phyloP scores from a whole-genome alignment of 2,329 filamentous ascomycete species.

The Apiospora saccharicola region DNA sequence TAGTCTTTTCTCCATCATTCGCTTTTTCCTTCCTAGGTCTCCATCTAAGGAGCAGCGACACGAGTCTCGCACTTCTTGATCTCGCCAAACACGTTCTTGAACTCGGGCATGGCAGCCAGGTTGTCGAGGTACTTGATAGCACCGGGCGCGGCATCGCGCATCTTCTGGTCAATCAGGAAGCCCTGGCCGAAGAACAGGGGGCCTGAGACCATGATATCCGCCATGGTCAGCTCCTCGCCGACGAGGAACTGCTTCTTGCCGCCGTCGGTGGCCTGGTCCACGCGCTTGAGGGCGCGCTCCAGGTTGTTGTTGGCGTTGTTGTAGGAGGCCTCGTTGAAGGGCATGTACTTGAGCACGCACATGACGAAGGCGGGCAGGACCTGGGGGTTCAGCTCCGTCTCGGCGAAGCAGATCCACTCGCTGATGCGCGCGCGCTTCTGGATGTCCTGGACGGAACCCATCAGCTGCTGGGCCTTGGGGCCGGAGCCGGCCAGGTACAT shows the following conservation, averaged over 20 bases:
- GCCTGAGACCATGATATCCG: conserved; percentile 46
- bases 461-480: conserved; percentile 51
- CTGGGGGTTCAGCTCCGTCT: conserved; percentile 44
- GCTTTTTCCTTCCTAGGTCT: too few species aligned
- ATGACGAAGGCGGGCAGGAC: conserved; percentile 36
- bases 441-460: conserved; percentile 46
- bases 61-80: conserved; percentile 42
- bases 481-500: conserved; percentile 55
- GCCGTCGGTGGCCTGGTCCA: conserved; percentile 43
- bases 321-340: conserved; percentile 39
- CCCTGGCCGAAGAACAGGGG: conserved; percentile 35
- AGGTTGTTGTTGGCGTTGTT: conserved; percentile 29
- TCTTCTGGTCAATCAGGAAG: conserved; percentile 45
- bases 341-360: conserved; percentile 39
- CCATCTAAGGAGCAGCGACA: conserved; percentile 8
- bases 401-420: conserved; percentile 54
- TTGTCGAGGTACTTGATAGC: conserved; percentile 42
- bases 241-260: conserved; percentile 46
- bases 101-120: conserved; percentile 42
- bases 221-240: conserved; percentile 47
- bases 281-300: conserved; percentile 40
- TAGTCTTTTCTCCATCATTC: background rate
- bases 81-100: conserved; percentile 44
- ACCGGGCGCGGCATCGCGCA: conserved; percentile 43
- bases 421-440: conserved; percentile 51